A percentile compares a stretch with the other conserved stretches of the same genome.
phyloP scores from a whole-genome alignment of 306 rosid species.

The Alnus glutinosa region DNA sequence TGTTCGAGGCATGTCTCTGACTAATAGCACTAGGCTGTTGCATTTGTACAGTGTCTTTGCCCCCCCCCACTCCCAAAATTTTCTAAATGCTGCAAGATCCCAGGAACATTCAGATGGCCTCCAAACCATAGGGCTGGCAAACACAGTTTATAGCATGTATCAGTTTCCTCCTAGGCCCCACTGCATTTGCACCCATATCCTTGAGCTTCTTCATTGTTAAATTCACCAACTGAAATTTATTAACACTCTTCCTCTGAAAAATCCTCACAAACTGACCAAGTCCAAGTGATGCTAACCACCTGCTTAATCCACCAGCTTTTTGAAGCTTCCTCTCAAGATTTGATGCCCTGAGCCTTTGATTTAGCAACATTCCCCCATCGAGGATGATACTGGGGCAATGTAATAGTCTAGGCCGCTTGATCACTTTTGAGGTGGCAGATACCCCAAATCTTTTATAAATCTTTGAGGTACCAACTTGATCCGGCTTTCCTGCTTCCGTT shows the following conservation, averaged over 20 bases:
- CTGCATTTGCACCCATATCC: slow-evolving; percentile 93
- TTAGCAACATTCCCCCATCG: slow-evolving; percentile 38
- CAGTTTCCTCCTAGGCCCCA: slow-evolving; percentile 96
- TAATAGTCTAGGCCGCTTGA: slow-evolving; percentile 44
- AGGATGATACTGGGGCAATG: slow-evolving; percentile 38
- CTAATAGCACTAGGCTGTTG: not conserved
- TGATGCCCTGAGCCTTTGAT: slow-evolving; percentile 64
- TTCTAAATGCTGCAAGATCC: slow-evolving; percentile 20
- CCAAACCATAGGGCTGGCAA: slow-evolving; percentile 76
- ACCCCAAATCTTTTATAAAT: slow-evolving; percentile 45
- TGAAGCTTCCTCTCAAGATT: slow-evolving; percentile 78
- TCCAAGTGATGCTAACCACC: slow-evolving; percentile 79
- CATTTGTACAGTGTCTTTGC: slow-evolving; percentile 14
- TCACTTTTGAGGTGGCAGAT: slow-evolving; percentile 37
- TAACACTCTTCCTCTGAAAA: slow-evolving; percentile 61
- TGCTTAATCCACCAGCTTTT: slow-evolving; percentile 86
- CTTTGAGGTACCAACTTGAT: slow-evolving; percentile 33
- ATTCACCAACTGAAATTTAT: slow-evolving; percentile 75
- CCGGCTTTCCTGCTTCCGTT: slow-evolving; percentile 35
- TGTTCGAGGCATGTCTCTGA: not conserved
- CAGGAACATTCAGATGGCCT: slow-evolving; percentile 30
- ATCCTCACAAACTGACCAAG: slow-evolving; percentile 73
- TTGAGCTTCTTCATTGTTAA: slow-evolving; percentile 89
- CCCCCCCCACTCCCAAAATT: not conserved
- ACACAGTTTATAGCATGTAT: slow-evolving; percentile 91